phyloP scores from a whole-genome alignment of 371 early-diverging fungal genomes.

The Rhizopus delemar region DNA sequence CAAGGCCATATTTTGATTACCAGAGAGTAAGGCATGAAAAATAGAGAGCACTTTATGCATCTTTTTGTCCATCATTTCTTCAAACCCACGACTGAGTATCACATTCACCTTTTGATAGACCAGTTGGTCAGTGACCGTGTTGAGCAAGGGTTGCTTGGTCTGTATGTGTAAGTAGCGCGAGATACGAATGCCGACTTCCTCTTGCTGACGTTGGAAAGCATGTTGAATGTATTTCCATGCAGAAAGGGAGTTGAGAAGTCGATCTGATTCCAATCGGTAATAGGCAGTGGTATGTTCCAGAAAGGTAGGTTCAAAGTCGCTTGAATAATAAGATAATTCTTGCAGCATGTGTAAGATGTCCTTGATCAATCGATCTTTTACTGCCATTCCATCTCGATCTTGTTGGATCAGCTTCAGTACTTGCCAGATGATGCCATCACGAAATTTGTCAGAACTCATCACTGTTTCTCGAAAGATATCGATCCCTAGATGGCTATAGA shows the following conservation, averaged over 20 bases:
- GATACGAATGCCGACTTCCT: constrained; percentile 64
- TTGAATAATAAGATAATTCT: constrained; percentile 73
- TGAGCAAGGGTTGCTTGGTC: constrained; percentile 59
- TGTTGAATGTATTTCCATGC: constrained; percentile 68
- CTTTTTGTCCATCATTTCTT: constrained; percentile 62
- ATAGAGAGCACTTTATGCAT: constrained; percentile 58
- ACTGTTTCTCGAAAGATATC: constrained; percentile 20
- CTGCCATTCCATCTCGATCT: constrained; percentile 49
- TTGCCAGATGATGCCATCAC: constrained; percentile 7
- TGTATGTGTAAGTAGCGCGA: constrained; percentile 69
- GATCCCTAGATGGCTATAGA: constrained; percentile 14
- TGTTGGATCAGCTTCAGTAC: constrained; percentile 12
- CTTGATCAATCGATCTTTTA: constrained; percentile 59
- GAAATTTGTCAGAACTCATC: constrained; percentile 10
- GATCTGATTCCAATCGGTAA: constrained; percentile 68
- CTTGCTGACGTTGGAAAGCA: constrained; percentile 61
- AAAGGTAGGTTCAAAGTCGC: constrained; percentile 69
- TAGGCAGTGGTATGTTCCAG: constrained; percentile 64
- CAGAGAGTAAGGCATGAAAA: constrained; percentile 44
- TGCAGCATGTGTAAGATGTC: constrained; percentile 76
- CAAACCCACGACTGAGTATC: constrained; percentile 70
- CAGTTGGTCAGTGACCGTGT: constrained; percentile 64
- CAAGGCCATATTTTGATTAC: constrained; percentile 15
- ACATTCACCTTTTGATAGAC: constrained; percentile 60
- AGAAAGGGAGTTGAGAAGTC: constrained; percentile 43